These are phyloP conservation scores for Aspergillus carlsbadensis DNA, from an alignment of 495 filamentous ascomycete species.

Conservation along the genomic window DNA sequence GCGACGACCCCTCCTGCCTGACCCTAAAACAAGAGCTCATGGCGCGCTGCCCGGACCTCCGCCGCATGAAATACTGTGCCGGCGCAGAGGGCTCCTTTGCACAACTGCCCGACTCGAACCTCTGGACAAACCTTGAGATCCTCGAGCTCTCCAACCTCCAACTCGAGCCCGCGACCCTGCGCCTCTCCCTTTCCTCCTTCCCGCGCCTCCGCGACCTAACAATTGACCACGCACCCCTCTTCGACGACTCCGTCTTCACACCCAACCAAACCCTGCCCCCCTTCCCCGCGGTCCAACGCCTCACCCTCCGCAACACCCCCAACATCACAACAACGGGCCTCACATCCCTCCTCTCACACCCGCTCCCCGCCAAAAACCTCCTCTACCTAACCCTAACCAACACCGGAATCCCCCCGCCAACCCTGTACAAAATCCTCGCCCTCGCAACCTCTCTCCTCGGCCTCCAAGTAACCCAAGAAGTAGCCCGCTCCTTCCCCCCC, in stretches of 20 bases:
- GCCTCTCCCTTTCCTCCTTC: conserved; percentile 68
- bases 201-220: conserved; percentile 68
- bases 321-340: conserved; percentile 71
- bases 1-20: conserved; percentile 70
- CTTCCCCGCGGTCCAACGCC: conserved; percentile 67
- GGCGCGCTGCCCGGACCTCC: conserved; percentile 74
- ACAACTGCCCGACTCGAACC: conserved; percentile 57
- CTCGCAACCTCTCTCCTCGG: conserved; percentile 59
- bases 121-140: conserved; percentile 79
- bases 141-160: conserved; percentile 72
- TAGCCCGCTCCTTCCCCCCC: conserved; percentile 63
- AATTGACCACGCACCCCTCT: conserved; percentile 60
- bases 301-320: conserved; percentile 66
- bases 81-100: conserved; percentile 80
- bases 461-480: conserved; percentile 65
- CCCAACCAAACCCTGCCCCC: conserved; percentile 56
- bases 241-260: conserved; percentile 75
- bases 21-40: conserved; percentile 81
- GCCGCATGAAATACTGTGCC: conserved; percentile 80
- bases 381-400: conserved; percentile 60
- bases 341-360: conserved; percentile 56
- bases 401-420: conserved; percentile 64
- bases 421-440: conserved; percentile 63
- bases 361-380: conserved; percentile 50
- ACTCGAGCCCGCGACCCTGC: conserved; percentile 68